Evolutionary conservation across 2,329 filamentous ascomycete genomes (phyloP).

Genomic region (Venturia aucupariae): DNA sequence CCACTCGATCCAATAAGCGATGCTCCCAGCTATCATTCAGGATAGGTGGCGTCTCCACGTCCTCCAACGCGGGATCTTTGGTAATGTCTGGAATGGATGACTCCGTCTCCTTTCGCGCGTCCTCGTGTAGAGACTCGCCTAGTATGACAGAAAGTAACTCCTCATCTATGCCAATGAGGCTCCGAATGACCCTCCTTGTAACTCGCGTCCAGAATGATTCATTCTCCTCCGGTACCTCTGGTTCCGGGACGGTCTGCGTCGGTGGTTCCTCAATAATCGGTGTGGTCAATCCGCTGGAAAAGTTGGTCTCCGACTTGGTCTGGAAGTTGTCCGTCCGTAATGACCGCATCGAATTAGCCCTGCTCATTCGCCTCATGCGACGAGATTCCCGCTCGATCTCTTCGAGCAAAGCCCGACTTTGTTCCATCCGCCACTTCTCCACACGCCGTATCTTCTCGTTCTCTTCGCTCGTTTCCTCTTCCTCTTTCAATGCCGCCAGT

Average conservation of each 20-base stretch:
- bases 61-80: conserved; percentile 16
- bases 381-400: conserved; percentile 83
- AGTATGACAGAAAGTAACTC: conserved; percentile 75
- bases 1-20: conserved; percentile 71
- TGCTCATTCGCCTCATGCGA: conserved; percentile 49
- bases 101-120: conserved; percentile 18
- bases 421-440: conserved; percentile 85
- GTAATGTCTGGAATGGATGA: conserved; percentile 5
- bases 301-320: conserved; percentile 13
- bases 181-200: conserved; percentile 76
- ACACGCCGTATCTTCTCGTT: conserved; percentile 73
- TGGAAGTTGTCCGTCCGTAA: background rate
- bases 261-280: background rate
- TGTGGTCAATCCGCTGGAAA: conserved; percentile 5
- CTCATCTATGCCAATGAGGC: conserved; percentile 87
- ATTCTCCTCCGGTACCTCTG: background rate
- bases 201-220: conserved; percentile 72
- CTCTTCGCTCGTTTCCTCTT: conserved; percentile 45
- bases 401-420: conserved; percentile 74
- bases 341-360: conserved; percentile 34
- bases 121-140: conserved; percentile 61
- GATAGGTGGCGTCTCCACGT: conserved; percentile 24
- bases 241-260: background rate
- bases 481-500: conserved; percentile 46
- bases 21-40: conserved; percentile 55